Percentiles rank a stretch among this genome's conserved stretches.
Evolutionary conservation across 305 asterid genomes (phyloP).

Genomic region (Coffea humblotiana): DNA sequence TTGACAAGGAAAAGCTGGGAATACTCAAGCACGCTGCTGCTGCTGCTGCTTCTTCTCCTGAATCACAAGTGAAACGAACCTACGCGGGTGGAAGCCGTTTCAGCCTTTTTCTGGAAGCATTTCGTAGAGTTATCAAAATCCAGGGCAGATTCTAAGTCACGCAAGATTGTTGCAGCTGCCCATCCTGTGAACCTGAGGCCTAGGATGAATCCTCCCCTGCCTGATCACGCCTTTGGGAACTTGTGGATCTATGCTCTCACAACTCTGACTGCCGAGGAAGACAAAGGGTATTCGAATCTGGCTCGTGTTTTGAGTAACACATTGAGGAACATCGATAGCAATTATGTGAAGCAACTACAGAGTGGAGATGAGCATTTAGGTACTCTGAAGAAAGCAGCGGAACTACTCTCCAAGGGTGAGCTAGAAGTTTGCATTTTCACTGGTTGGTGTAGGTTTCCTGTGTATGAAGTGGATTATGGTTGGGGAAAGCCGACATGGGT

Average conservation of each 20-base stretch:
- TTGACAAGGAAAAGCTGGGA: conserved; percentile 26
- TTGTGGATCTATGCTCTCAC: conserved; percentile 20
- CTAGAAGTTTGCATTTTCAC: conserved; percentile 16
- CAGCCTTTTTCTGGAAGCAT: conserved; percentile 31
- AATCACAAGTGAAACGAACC: conserved; percentile 20
- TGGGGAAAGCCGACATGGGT: conserved; percentile 38
- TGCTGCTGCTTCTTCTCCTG: neutral
- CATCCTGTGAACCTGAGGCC: conserved; percentile 40
- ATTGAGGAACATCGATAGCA: conserved; percentile 11
- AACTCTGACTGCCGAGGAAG: neutral
- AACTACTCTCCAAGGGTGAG: neutral
- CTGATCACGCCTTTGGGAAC: conserved; percentile 31
- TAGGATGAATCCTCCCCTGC: conserved; percentile 26
- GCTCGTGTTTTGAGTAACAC: conserved; percentile 12
- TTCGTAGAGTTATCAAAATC: conserved; percentile 13
- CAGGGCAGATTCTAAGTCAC: neutral
- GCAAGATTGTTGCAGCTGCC: conserved; percentile 10
- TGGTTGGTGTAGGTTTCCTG: conserved; percentile 28
- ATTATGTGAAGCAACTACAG: conserved; percentile 9
- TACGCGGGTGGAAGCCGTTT: conserved; percentile 32
- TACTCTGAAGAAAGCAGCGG: neutral
- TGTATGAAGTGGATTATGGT: conserved; percentile 27
- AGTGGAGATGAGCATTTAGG: conserved; percentile 12
- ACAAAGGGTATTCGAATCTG: conserved; percentile 2
- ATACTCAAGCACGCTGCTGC: neutral